phyloP scores from a whole-genome alignment of 1,284 basidiomycete genomes.

The Ganoderma sinense region DNA sequence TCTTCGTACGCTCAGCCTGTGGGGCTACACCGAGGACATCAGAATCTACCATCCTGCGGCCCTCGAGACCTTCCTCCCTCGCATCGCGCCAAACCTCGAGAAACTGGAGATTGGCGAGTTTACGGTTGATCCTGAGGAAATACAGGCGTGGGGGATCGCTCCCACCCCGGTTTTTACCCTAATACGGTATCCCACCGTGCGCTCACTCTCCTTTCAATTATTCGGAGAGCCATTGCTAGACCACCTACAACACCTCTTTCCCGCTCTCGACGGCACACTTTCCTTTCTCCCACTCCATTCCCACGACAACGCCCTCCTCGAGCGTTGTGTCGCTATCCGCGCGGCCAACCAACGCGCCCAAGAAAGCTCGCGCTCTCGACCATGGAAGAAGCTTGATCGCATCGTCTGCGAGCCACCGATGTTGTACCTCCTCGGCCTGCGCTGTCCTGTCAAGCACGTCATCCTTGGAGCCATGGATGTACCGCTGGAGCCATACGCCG shows the following conservation, averaged over 20 bases:
- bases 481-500: neutral
- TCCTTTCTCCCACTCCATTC: neutral
- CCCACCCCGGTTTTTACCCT: neutral
- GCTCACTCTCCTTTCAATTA: neutral
- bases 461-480: no score
- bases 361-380: neutral
- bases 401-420: neutral
- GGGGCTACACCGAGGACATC: neutral
- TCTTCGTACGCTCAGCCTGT: neutral
- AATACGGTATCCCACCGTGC: neutral
- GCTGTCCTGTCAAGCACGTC: neutral
- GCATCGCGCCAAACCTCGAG: neutral
- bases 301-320: rapidly evolving
- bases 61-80: neutral
- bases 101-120: neutral
- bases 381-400: neutral
- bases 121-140: neutral
- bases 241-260: neutral
- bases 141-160: no score
- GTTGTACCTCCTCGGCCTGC: neutral
- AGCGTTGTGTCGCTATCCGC: neutral
- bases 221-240: neutral
- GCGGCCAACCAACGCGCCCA: neutral
- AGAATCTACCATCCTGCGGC: neutral
- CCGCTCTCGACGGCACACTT: neutral